phyloP scores from a whole-genome alignment of 352 stramenopile genomes.

The Globisporangium cederbergense region DNA sequence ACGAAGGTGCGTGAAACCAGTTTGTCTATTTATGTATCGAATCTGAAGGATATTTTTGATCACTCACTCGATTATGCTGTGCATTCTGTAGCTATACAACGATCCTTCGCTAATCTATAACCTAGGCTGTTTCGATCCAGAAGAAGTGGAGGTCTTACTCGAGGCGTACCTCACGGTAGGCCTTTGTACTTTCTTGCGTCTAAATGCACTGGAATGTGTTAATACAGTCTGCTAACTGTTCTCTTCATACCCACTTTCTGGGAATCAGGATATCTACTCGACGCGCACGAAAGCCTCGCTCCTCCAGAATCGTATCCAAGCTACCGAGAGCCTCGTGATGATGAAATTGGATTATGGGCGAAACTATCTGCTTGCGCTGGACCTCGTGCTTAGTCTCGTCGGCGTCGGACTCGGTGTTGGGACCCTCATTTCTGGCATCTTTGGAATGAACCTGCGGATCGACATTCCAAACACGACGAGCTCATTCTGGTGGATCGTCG shows the following conservation, averaged over 20 bases:
- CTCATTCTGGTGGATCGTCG: slow-evolving; percentile 34
- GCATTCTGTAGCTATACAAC: slow-evolving; percentile 40
- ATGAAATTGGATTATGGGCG: slow-evolving; percentile 51
- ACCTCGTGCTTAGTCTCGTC: slow-evolving; percentile 42
- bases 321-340: slow-evolving; percentile 59
- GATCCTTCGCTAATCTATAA: slow-evolving; percentile 14
- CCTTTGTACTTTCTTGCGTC: neutral
- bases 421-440: slow-evolving; percentile 37
- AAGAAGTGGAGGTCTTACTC: slow-evolving; percentile 14
- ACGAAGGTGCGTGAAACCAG: slow-evolving; percentile 17
- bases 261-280: slow-evolving; percentile 50
- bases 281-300: slow-evolving; percentile 61
- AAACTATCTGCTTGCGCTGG: slow-evolving; percentile 46
- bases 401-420: slow-evolving; percentile 30
- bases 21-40: too few species aligned
- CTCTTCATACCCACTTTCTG: neutral
- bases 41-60: too few species aligned
- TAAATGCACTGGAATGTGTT: too few species aligned
- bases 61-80: too few species aligned
- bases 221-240: too few species aligned
- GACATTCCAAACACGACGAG: slow-evolving; percentile 21
- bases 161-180: slow-evolving; percentile 17
- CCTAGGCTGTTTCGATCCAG: slow-evolving; percentile 11
- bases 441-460: slow-evolving; percentile 48
- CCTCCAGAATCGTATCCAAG: slow-evolving; percentile 64